These are phyloP conservation scores for Pichia phayaonensis DNA, from an alignment of 805 yeast genomes.

Conservation along the genomic window DNA sequence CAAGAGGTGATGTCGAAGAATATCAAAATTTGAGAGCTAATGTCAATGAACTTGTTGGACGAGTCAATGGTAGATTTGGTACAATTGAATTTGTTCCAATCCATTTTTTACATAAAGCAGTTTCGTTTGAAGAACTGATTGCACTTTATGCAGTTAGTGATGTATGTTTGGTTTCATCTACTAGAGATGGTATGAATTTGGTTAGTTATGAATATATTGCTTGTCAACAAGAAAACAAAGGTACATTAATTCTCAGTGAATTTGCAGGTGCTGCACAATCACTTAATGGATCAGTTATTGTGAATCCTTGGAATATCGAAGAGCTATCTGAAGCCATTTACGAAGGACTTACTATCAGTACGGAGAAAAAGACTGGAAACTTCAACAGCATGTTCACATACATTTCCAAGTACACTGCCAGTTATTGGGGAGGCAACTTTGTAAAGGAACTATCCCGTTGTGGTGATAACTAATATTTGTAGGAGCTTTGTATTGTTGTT, in stretches of 20 bases:
- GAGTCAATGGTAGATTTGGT: slow-evolving; percentile 94
- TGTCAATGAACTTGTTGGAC: slow-evolving; percentile 92
- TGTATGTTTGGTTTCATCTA: slow-evolving; percentile 86
- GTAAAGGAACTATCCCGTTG: slow-evolving; percentile 60
- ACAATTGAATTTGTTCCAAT: slow-evolving; percentile 97
- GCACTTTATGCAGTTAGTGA: slow-evolving; percentile 81
- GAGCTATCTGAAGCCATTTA: slow-evolving; percentile 80
- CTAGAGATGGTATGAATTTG: slow-evolving; percentile 97
- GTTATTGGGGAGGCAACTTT: slow-evolving; percentile 95
- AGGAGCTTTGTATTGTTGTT: neutral
- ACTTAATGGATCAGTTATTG: slow-evolving; percentile 85
- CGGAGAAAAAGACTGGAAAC: slow-evolving; percentile 70
- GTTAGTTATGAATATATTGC: slow-evolving; percentile 96
- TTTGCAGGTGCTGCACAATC: slow-evolving; percentile 99
- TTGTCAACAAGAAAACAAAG: slow-evolving; percentile 76
- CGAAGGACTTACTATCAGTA: slow-evolving; percentile 79
- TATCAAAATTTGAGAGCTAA: slow-evolving; percentile 89
- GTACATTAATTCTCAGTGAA: slow-evolving; percentile 82
- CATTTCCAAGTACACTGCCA: slow-evolving; percentile 88
- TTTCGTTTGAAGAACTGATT: slow-evolving; percentile 86
- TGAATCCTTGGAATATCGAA: slow-evolving; percentile 98
- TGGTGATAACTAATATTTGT: neutral
- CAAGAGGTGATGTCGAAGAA: slow-evolving; percentile 97
- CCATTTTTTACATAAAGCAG: slow-evolving; percentile 89
- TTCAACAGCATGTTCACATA: slow-evolving; percentile 80